Evolutionary conservation across 257 asterid genomes (phyloP).

Genomic region (Gardenia jasminoides): DNA sequence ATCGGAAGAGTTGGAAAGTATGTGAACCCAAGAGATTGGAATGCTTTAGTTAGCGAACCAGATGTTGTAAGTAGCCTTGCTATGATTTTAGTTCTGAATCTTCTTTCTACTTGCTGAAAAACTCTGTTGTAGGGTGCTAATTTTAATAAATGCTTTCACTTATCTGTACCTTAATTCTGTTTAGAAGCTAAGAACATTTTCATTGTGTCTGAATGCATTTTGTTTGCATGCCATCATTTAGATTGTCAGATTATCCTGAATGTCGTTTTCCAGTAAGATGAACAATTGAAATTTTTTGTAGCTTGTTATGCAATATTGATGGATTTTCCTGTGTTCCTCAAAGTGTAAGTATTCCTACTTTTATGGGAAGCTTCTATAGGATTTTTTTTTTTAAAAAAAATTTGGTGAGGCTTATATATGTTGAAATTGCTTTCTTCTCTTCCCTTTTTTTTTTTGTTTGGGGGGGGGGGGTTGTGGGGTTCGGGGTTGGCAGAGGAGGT

Average conservation of each 20-base stretch:
- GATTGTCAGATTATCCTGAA: not conserved
- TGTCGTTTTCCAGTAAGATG: too few species aligned
- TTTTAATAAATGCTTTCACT: not conserved
- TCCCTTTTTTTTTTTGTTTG: too few species aligned
- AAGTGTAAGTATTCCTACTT: not conserved
- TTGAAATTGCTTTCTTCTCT: not conserved
- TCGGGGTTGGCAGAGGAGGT: too few species aligned
- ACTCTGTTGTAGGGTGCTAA: not conserved
- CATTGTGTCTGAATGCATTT: not conserved
- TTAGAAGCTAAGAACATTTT: not conserved
- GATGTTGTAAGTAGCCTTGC: constrained; percentile 56
- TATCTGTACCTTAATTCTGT: not conserved
- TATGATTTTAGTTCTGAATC: not conserved
- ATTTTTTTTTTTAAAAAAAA: too few species aligned
- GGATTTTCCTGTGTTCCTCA: not conserved
- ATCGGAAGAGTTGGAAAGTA: constrained; percentile 85
- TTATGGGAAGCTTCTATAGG: not conserved
- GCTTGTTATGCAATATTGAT: not conserved
- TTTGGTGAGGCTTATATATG: not conserved
- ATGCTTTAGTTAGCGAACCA: constrained; percentile 73
- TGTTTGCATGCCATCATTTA: not conserved
- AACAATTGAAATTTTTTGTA: not conserved
- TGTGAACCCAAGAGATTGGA: constrained; percentile 85
- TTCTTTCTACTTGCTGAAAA: constrained; percentile 2
- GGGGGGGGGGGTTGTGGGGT: too few species aligned